These are phyloP conservation scores for Hypoxylon rubiginosum DNA, from an alignment of 2,329 filamentous ascomycete species.

Conservation along the genomic window DNA sequence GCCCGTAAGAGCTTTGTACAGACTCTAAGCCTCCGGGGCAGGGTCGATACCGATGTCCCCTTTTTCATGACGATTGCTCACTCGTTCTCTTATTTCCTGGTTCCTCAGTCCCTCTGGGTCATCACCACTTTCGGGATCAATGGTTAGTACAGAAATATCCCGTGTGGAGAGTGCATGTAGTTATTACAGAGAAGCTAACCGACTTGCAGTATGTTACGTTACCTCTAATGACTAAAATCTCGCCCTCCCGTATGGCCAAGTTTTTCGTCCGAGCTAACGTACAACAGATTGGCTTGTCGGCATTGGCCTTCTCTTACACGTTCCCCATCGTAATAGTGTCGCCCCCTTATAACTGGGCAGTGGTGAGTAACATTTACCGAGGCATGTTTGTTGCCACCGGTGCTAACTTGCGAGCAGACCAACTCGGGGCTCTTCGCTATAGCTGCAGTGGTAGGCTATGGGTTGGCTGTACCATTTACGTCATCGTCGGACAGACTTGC, in stretches of 20 bases:
- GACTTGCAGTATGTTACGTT: constrained; percentile 31
- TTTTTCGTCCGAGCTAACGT: constrained; percentile 8
- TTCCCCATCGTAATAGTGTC: constrained; percentile 60
- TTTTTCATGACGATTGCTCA: constrained; percentile 60
- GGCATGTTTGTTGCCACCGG: neutral
- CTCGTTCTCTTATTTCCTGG: constrained; percentile 60
- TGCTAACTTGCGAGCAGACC: constrained; percentile 38
- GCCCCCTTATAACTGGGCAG: constrained; percentile 59
- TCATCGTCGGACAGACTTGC: constrained; percentile 57
- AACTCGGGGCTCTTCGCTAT: constrained; percentile 50
- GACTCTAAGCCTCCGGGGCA: constrained; percentile 58
- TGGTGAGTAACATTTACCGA: constrained; percentile 47
- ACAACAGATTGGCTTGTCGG: constrained; percentile 57
- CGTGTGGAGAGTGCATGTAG: neutral
- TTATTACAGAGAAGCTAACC: constrained; percentile 15
- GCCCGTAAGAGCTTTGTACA: constrained; percentile 55
- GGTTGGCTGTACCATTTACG: constrained; percentile 56
- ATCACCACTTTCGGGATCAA: constrained; percentile 62
- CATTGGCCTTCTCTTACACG: constrained; percentile 62
- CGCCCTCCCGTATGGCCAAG: neutral
- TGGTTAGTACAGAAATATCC: constrained; percentile 30
- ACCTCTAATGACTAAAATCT: neutral
- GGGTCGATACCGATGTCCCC: constrained; percentile 56
- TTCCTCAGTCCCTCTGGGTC: constrained; percentile 62
- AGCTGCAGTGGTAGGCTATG: constrained; percentile 56